phyloP scores from a whole-genome alignment of 805 yeast species.

The Henningerozyma blattae region DNA sequence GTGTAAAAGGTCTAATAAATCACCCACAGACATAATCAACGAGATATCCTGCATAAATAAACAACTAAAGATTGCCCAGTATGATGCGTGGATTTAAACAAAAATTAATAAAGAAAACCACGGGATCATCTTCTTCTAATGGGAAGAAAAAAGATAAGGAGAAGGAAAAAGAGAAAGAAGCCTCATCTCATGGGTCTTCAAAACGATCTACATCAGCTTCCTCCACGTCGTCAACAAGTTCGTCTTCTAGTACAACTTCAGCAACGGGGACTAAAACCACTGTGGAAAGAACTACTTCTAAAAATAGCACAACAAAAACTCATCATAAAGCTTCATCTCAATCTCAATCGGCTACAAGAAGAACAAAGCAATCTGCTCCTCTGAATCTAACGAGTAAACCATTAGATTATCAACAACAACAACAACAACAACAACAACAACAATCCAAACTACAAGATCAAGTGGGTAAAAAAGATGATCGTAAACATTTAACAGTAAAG shows the following conservation, averaged over 20 bases:
- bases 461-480: background rate
- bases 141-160: slow-evolving; percentile 32
- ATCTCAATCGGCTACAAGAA: background rate
- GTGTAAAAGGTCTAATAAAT: too few relatives aligned
- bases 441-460: background rate
- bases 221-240: slow-evolving; percentile 3
- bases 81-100: slow-evolving; percentile 72
- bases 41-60: too few relatives aligned
- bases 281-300: slow-evolving; percentile 1
- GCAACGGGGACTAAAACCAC: slow-evolving; percentile 4
- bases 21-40: too few relatives aligned
- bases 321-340: slow-evolving; percentile 1
- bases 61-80: too few relatives aligned
- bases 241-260: slow-evolving; percentile 6
- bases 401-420: background rate
- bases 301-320: background rate
- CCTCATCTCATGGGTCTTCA: background rate
- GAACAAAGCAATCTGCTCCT: background rate
- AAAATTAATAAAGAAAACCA: slow-evolving; percentile 29
- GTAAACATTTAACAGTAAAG: background rate
- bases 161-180: slow-evolving; percentile 23
- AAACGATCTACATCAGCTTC: slow-evolving; percentile 2
- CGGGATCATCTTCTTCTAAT: slow-evolving; percentile 24
- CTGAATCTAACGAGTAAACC: background rate
- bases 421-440: background rate